Evolutionary conservation across 352 stramenopile genomes (phyloP).

Genomic region (Phytophthora agathidicida): DNA sequence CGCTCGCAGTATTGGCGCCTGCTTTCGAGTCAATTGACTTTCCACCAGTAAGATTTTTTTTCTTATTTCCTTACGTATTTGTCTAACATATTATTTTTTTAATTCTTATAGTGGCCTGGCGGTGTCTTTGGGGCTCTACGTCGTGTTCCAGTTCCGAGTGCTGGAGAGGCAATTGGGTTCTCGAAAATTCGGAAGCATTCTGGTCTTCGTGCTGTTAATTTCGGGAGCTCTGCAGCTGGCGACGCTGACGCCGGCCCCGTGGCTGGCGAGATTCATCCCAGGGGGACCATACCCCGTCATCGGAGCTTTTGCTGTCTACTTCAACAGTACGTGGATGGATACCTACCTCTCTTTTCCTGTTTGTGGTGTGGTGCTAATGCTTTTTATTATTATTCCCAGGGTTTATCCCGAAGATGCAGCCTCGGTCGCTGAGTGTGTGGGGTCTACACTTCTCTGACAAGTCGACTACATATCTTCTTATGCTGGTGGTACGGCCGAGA

Average conservation of each 20-base stretch:
- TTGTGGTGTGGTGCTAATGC: background rate
- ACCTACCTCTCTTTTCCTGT: too few species aligned
- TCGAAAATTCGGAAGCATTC: slow-evolving; percentile 82
- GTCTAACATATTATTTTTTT: slow-evolving; percentile 2
- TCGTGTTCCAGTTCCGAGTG: slow-evolving; percentile 87
- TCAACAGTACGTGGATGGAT: slow-evolving; percentile 74
- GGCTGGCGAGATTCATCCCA: slow-evolving; percentile 48
- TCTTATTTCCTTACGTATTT: slow-evolving; percentile 4
- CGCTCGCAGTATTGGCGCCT: slow-evolving; percentile 78
- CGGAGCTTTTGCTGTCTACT: slow-evolving; percentile 78
- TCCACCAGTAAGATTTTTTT: slow-evolving; percentile 63
- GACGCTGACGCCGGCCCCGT: slow-evolving; percentile 48
- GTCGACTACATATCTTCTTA: slow-evolving; percentile 51
- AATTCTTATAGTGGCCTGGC: slow-evolving; percentile 62
- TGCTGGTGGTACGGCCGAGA: slow-evolving; percentile 63
- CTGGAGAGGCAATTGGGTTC: slow-evolving; percentile 86
- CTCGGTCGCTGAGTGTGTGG: slow-evolving; percentile 43
- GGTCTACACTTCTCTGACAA: slow-evolving; percentile 87
- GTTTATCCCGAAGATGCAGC: slow-evolving; percentile 79
- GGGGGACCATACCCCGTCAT: slow-evolving; percentile 75
- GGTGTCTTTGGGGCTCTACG: slow-evolving; percentile 80
- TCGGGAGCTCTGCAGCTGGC: slow-evolving; percentile 53
- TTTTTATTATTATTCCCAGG: slow-evolving; percentile 37
- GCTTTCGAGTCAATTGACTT: slow-evolving; percentile 71
- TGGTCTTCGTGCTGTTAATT: slow-evolving; percentile 68